Conservation (phyloP, 2,329 filamentous ascomycete genomes). For the Gremmenia infestans region DNA sequence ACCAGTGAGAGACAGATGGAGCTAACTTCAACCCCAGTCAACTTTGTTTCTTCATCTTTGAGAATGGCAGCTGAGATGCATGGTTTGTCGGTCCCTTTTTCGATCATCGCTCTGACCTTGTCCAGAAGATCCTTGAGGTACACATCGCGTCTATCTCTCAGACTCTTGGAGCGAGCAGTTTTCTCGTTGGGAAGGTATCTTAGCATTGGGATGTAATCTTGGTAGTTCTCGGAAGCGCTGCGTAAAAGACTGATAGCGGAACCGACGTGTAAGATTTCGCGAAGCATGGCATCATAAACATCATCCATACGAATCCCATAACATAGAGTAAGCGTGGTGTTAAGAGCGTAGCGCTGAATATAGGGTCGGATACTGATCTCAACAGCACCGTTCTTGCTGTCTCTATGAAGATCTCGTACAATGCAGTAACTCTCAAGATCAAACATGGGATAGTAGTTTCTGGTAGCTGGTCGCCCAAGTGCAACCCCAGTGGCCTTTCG, state of each 20-base stretch:
- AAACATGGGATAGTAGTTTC: slow-evolving; percentile 71
- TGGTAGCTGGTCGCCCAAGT: slow-evolving; percentile 60
- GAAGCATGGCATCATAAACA: slow-evolving; percentile 59
- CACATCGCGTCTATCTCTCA: slow-evolving; percentile 62
- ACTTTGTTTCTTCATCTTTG: slow-evolving; percentile 53
- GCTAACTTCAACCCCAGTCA: slow-evolving; percentile 69
- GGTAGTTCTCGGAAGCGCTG: slow-evolving; percentile 77
- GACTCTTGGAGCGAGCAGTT: slow-evolving; percentile 56
- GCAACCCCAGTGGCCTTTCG: slow-evolving; percentile 71
- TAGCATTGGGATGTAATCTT: slow-evolving; percentile 76
- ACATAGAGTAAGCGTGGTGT: slow-evolving; percentile 72
- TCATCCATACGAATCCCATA: slow-evolving; percentile 74
- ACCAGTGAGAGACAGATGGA: slow-evolving; percentile 81
- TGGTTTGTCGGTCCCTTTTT: slow-evolving; percentile 58
- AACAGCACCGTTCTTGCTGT: slow-evolving; percentile 55
- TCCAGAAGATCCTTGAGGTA: slow-evolving; percentile 55
- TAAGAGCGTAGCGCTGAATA: slow-evolving; percentile 72
- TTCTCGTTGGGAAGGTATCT: slow-evolving; percentile 56
- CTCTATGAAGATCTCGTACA: slow-evolving; percentile 65
- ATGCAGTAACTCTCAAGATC: slow-evolving; percentile 71
- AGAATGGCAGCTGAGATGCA: slow-evolving; percentile 67
- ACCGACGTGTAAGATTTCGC: slow-evolving; percentile 73
- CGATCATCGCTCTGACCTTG: slow-evolving; percentile 56
- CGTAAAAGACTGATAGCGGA: slow-evolving; percentile 70
- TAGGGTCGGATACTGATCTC: slow-evolving; percentile 64